phyloP scores from a whole-genome alignment of 805 yeast genomes.

The Cyberlindnera lachancei region DNA sequence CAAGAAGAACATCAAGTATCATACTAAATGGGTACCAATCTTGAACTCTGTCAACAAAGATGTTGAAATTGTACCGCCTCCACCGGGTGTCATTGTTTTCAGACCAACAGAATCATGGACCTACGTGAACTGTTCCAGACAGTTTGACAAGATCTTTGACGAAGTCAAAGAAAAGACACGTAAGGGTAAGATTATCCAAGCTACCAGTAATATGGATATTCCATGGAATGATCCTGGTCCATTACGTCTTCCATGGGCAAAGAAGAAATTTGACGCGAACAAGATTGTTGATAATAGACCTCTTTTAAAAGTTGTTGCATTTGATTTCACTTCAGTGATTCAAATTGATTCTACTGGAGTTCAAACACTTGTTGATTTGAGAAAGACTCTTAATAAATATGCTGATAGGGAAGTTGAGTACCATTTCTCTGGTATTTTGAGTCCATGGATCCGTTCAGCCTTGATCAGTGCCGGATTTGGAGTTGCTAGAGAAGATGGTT shows the following conservation, averaged over 20 bases:
- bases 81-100: constrained; percentile 85
- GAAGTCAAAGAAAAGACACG: constrained; percentile 55
- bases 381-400: constrained; percentile 62
- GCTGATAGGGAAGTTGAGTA: constrained; percentile 81
- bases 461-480: constrained; percentile 77
- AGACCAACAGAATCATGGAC: constrained; percentile 76
- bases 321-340: constrained; percentile 75
- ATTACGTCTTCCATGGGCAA: constrained; percentile 23
- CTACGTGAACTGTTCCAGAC: constrained; percentile 73
- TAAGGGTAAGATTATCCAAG: constrained; percentile 42
- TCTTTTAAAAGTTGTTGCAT: constrained; percentile 56
- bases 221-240: constrained; percentile 94
- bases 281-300: constrained; percentile 49
- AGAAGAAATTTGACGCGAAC: constrained; percentile 16
- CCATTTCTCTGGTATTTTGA: constrained; percentile 79
- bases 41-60: constrained; percentile 44
- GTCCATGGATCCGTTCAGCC: constrained; percentile 82
- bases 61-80: constrained; percentile 64
- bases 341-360: constrained; percentile 74
- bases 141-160: constrained; percentile 61
- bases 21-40: constrained; percentile 66
- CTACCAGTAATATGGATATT: constrained; percentile 40
- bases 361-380: constrained; percentile 69
- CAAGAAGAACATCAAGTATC: constrained; percentile 30
- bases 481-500: constrained; percentile 42